Percentiles rank a stretch among this genome's conserved stretches.
Evolutionary conservation across 1,139 yeast genomes (phyloP).

Genomic region (Zygotorulaspora mrakii): DNA sequence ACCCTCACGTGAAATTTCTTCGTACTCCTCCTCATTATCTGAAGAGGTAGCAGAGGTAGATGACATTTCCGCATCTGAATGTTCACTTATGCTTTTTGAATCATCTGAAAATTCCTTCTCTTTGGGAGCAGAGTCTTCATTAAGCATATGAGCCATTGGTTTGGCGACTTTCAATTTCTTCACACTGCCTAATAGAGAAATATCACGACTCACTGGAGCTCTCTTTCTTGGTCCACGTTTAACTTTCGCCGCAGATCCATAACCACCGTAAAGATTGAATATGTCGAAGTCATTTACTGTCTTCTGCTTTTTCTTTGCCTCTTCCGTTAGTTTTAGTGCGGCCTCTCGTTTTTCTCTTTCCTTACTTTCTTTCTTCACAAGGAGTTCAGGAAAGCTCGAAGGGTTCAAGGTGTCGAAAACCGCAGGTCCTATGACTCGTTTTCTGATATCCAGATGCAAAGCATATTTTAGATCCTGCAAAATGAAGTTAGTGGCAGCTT

Average conservation of each 20-base stretch:
- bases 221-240: slow-evolving; percentile 21
- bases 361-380: slow-evolving; percentile 43
- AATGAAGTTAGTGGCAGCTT: slow-evolving; percentile 58
- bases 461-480: slow-evolving; percentile 62
- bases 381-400: slow-evolving; percentile 53
- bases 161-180: slow-evolving; percentile 19
- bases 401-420: slow-evolving; percentile 61
- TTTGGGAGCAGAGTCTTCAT: slow-evolving; percentile 42
- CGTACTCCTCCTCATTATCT: slow-evolving; percentile 34
- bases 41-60: slow-evolving; percentile 36
- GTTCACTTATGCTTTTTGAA: slow-evolving; percentile 11
- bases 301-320: slow-evolving; percentile 18
- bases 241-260: slow-evolving; percentile 20
- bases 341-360: slow-evolving; percentile 33
- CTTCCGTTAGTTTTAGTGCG: slow-evolving; percentile 27
- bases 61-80: slow-evolving; percentile 21
- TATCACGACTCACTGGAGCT: slow-evolving; percentile 12
- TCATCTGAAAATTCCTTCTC: slow-evolving; percentile 23
- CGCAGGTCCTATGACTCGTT: slow-evolving; percentile 67
- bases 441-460: slow-evolving; percentile 68
- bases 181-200: slow-evolving; percentile 13
- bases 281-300: slow-evolving; percentile 30
- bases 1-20: slow-evolving; percentile 15
- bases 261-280: slow-evolving; percentile 33
- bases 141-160: slow-evolving; percentile 73